Percentiles rank a stretch among this genome's conserved stretches.
Evolutionary conservation across 2,329 filamentous ascomycete species (phyloP).

Genomic region (Trichophyton equinum): DNA sequence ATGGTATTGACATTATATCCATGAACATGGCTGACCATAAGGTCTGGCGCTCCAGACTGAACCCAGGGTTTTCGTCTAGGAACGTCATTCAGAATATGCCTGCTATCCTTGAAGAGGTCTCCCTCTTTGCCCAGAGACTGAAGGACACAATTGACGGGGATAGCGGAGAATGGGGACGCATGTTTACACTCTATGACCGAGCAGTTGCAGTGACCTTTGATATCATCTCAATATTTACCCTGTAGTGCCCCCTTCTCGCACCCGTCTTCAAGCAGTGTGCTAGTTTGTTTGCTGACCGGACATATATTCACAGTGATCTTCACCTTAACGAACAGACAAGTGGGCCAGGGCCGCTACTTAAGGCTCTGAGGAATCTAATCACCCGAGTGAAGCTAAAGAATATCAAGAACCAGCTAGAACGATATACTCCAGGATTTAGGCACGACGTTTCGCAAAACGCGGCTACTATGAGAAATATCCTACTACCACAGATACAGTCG

Average conservation of each 20-base stretch:
- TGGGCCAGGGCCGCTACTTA: neutral
- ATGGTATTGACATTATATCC: constrained; percentile 6
- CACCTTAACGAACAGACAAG: neutral
- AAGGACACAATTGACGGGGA: neutral
- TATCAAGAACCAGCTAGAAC: neutral
- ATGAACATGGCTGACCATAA: constrained; percentile 6
- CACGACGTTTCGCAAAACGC: neutral
- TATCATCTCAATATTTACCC: neutral
- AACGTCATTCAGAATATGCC: neutral
- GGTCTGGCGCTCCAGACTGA: constrained; percentile 1
- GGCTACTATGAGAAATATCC: neutral
- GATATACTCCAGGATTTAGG: neutral
- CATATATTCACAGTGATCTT: neutral
- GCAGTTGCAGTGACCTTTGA: neutral
- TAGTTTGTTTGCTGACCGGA: neutral
- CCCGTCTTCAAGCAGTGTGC: neutral
- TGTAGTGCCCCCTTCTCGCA: neutral
- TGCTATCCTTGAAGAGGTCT: neutral
- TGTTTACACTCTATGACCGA: neutral
- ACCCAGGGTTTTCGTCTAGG: neutral
- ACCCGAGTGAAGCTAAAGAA: constrained; percentile 5
- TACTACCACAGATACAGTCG: neutral
- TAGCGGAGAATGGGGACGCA: neutral
- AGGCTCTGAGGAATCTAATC: neutral
- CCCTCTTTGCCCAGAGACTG: neutral